Base-by-base conservation (phyloP, 345 rosid species). In the Arabidopsis thaliana region DNA sequence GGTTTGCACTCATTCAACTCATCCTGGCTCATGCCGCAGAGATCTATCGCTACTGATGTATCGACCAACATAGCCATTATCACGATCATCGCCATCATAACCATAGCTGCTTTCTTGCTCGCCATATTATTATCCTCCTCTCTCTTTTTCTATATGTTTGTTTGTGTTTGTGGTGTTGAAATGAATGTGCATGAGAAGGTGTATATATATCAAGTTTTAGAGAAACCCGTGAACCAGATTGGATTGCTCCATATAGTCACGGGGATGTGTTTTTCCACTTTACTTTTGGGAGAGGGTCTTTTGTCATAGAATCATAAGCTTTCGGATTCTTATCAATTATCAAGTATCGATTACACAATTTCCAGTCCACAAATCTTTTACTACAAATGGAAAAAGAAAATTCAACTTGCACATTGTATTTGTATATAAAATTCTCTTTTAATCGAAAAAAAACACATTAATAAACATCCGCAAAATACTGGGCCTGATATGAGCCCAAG, bases 1-100 rank as follows among this genome's bases (percentile, higher is more conserved):
- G 93, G 93, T 76, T 65, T 83, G 72, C 98, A 93, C 7, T 85
- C 90, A 13, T 2, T 11, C 12, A 88, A 68, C 13, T 83, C 94
- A 5, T 81, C 79, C 0, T 86, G 78, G 14, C 20, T 59, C 80
- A 88, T 74, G 52, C 85, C 71, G 76, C 98, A 93, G 8, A 87
- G 63, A 3, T 7, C 81, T 49, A 82, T 0, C 16, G 83, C 87
- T 8, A 64, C 5, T 23, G 78, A 77, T 20, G 53, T 77, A 46
- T 67, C 79, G 2, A 33, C 28, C 13, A 44, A 30, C 12, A n/a
- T 37, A 5, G 34, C 71, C 30, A 42, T 40, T 10, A 69, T 1
- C 48, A 53, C 57, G 23, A 42, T 40, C 14, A 61, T 48, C 63
- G 69, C 25, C 25, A 67, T 51, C 7, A 9, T 7, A 11, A 7